Evolutionary conservation across 2,329 filamentous ascomycete genomes (phyloP).

Genomic region (Colletotrichum spinosum): DNA sequence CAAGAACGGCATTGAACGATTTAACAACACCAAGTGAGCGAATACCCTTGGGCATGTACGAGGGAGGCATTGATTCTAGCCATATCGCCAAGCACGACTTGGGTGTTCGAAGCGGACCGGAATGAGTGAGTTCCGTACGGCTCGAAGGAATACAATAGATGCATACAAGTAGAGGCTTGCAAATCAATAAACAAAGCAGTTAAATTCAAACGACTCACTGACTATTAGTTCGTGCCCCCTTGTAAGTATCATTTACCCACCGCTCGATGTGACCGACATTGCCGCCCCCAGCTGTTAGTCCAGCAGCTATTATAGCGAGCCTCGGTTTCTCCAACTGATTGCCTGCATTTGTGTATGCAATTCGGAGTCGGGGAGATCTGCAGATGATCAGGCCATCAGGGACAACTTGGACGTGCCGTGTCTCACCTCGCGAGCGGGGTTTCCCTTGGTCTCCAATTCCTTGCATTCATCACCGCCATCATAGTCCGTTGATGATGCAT

Average conservation of each 20-base stretch:
- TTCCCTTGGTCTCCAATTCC: conserved; percentile 16
- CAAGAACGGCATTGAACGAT: conserved; percentile 56
- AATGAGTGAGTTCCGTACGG: too few species aligned
- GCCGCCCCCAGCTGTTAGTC: too few species aligned
- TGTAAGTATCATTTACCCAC: neutral
- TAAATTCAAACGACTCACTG: neutral
- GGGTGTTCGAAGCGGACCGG: too few species aligned
- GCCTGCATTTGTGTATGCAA: conserved; percentile 27
- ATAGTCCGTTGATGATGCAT: neutral
- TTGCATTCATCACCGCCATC: conserved; percentile 4
- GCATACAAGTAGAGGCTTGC: conserved; percentile 3
- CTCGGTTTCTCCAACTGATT: conserved; percentile 6
- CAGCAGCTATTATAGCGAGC: neutral
- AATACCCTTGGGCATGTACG: too few species aligned
- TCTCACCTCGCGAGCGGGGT: conserved; percentile 35
- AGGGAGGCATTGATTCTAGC: conserved; percentile 7
- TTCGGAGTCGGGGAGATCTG: conserved; percentile 28
- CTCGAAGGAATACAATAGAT: conserved; percentile 4
- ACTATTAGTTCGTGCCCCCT: neutral
- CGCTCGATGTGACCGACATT: too few species aligned
- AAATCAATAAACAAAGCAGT: conserved; percentile 21
- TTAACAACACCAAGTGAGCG: conserved; percentile 29
- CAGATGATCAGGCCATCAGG: conserved; percentile 36
- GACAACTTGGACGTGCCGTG: conserved; percentile 11
- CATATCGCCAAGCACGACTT: neutral